Evolutionary conservation across 2,329 filamentous ascomycete species (phyloP), one percentile per base, ranked within the genome.

Genomic region (Penicillium crustosum): DNA sequence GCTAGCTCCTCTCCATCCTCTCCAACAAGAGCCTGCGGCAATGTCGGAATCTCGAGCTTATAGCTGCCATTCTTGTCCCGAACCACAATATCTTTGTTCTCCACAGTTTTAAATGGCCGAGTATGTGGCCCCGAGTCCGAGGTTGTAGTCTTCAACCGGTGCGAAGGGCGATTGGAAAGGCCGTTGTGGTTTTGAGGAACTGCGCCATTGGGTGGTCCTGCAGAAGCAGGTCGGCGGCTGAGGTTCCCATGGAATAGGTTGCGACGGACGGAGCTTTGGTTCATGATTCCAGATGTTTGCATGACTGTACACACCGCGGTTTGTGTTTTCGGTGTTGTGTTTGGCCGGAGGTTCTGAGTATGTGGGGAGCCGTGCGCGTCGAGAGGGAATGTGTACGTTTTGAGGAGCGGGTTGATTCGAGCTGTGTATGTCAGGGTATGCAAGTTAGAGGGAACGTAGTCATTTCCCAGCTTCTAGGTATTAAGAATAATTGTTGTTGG

Each of bases 1-100:
- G 78, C 77, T 62, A 77, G 70, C 33, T 75, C 77, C 36, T 77
- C 77, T 3, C 69, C 75, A 49, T 75, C 72, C 29, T 75, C 74
- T 15, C 72, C 68, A n/a, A 70, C 61, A 23, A 75, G 58, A 17
- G 70, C 60, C 9, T 71, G 68, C 21, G 76, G 77, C 29, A 80
- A 66, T 6, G 73, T 59, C 5, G 79, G 80, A 31, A 81, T 72
- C 48, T 80, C 77, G 13, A 82, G 65, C 29, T 75, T 75, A 58
- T 81, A 82, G 27, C 77, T 74, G 1, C 81, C 81, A 53, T 78
- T 75, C 27, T 77, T 75, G 58, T 82, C 78, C 12, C 78, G 75
- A 43, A 78, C 78, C 25, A 83, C 79, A 27, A 83, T 79, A 45
- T 83, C 81, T 57, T 70, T 72, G 44, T 73, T 73, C 50, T 78